Base-by-base conservation (phyloP, 2,329 filamentous ascomycete species). In the Lasiodiplodia sp. region DNA sequence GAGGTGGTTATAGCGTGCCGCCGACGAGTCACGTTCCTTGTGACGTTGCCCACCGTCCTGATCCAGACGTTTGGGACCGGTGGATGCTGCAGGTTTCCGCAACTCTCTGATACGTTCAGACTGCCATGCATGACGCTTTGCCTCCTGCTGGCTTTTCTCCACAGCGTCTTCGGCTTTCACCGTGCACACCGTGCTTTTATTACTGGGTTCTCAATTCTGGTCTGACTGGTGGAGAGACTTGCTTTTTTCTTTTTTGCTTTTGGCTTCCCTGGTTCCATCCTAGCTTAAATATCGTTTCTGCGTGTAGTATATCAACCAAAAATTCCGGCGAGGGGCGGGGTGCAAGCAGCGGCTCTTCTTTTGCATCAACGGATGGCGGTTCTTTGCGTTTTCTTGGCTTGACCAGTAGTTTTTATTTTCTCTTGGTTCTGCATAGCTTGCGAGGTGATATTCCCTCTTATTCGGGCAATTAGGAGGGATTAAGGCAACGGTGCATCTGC, bases 351-450 rank as follows among this genome's bases (percentile, higher is more conserved):
- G 18, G 55, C 25, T 57, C 25, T 31, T 31, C 31, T 38, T 57
- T 38, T 38, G 28, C 18, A 56, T 44, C 14, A 6, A 28, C 23
- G 52, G 55, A 23, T 58, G 18, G 31, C 21, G 23, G 31, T 14
- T 55, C 31, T 44, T 53, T 67, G 37, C 10, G 8, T 38, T 51
- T 38, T 3, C 23, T 60, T 57, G 25, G 21, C 10, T 60, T 52
- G 44, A 47, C 49, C 40, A 28, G 51, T 38, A 66, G 34, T 47
- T 16, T n/a, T n/a, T 51, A 8, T 21, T 47, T 47, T 6, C 18
- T 47, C 44, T 47, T 7, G 37, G 28, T 47, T 58, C 31, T 65
- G 63, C 63, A 66, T 67, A 60, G 65, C 65, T 67, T 58, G 65
- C 65, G 53, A 25, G 44, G 51, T 47, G 52, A 18, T 34, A 64